Evolutionary conservation across 2,329 filamentous ascomycete species (phyloP), one percentile per base, ranked within the genome.

Genomic region (Phoma sp.): DNA sequence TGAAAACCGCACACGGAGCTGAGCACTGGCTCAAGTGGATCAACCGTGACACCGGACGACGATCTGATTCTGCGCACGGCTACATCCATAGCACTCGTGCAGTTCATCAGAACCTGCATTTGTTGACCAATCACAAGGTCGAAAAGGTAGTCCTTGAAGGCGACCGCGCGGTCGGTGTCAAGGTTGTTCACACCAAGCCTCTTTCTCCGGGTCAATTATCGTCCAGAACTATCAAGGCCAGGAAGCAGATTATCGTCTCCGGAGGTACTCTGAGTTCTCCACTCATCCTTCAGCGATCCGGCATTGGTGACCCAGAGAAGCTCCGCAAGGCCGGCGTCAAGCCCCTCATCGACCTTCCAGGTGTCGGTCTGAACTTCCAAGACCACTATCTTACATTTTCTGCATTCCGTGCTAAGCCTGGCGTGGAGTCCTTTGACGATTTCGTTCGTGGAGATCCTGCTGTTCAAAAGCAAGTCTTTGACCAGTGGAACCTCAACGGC

Each of bases 21-120:
- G 89, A 92, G 76, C 89, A 92, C 62, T 93, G 90, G 90, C 78
- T 93, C 51, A 92, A 93, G 76, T 93, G 90, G 90, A 92, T 93
- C 75, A 92, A 93, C 68, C 83, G 72, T 15, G 73, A 85, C 74
- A 85, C 84, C 68, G 89, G 89, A 39, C 85, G 90, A 45, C 88
- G 90, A 54, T 89, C 86, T 56, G 90, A 93, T 75, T 88, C 87
- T 49, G 90, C 90, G 6, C 89, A 92, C 67, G 89, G 86, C 2
- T 93, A 93, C 64, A 81, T 94, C 57, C 90, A 94, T 74, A 86
- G 87, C 48, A 93, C 90, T 5, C 84, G 90, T 44, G 81, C 88
- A 2, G 83, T 88, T 35, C 81, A 91, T 71, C 81, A 82, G 60
- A 92, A 92, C 70, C 74, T 92, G 43, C 90, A 92, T 67, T 78